Evolutionary conservation across 2,329 filamentous ascomycete species (phyloP).

Genomic region (Emydomyces testavorans): DNA sequence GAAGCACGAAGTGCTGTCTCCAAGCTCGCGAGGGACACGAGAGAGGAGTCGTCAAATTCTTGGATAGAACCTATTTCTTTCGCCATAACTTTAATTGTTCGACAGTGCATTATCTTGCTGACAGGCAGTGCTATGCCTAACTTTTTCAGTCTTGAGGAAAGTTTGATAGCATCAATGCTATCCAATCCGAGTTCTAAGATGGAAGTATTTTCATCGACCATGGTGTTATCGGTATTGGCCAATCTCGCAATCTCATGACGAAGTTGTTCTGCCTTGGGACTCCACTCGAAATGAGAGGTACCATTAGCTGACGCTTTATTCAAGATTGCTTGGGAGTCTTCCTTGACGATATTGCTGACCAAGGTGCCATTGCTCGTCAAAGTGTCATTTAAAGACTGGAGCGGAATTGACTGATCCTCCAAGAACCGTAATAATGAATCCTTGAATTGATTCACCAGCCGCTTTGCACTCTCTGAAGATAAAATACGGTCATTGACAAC

Average conservation of each 20-base stretch:
- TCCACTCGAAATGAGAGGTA: slow-evolving; percentile 46
- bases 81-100: slow-evolving; percentile 55
- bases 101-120: slow-evolving; percentile 63
- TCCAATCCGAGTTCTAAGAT: slow-evolving; percentile 78
- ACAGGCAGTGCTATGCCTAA: slow-evolving; percentile 51
- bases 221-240: slow-evolving; percentile 41
- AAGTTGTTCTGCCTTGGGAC: slow-evolving; percentile 41
- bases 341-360: not conserved
- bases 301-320: not conserved
- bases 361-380: too few species aligned
- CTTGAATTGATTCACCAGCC: slow-evolving; percentile 37
- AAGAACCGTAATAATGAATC: slow-evolving; percentile 29
- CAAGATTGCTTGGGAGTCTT: not conserved
- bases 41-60: not conserved
- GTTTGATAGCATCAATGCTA: slow-evolving; percentile 81
- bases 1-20: slow-evolving; percentile 30
- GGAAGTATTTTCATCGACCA: slow-evolving; percentile 49
- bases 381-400: not conserved
- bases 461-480: slow-evolving; percentile 25
- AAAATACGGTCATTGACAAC: slow-evolving; percentile 44
- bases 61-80: slow-evolving; percentile 14
- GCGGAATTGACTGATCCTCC: slow-evolving; percentile 20
- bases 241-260: slow-evolving; percentile 53
- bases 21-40: not conserved
- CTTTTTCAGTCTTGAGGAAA: slow-evolving; percentile 59